These are phyloP conservation scores for Raffaelea albimanens DNA, from an alignment of 2,329 filamentous ascomycete genomes.

Conservation along the genomic window DNA sequence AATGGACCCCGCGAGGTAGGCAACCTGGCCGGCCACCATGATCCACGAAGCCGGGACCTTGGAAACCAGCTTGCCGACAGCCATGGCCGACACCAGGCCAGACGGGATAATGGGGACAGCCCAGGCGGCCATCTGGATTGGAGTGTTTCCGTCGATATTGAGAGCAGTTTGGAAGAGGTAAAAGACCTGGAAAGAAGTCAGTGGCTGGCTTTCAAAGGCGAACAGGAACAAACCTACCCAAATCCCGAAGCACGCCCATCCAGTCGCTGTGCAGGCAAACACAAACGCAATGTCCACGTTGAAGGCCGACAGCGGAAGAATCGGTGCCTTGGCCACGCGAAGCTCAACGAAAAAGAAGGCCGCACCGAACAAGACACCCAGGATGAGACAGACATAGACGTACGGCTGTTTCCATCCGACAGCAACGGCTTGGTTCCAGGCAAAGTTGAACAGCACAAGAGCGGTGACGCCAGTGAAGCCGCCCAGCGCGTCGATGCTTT, in stretches of 20 bases:
- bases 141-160: constrained; percentile 27
- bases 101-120: constrained; percentile 36
- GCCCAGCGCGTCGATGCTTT: constrained; percentile 11
- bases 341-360: constrained; percentile 11
- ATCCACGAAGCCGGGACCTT: constrained; percentile 27
- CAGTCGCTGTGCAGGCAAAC: constrained; percentile 9
- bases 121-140: constrained; percentile 28
- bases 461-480: constrained; percentile 9
- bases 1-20: constrained; percentile 30
- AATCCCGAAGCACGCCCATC: constrained; percentile 14
- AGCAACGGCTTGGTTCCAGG: constrained; percentile 14
- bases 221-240: constrained; percentile 28
- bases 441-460: constrained; percentile 15
- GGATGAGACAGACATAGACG: constrained; percentile 10
- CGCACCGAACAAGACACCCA: constrained; percentile 10
- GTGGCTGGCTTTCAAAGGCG: too few relatives aligned
- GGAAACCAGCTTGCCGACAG: constrained; percentile 34
- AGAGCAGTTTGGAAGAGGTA: constrained; percentile 17
- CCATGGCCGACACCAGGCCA: constrained; percentile 29
- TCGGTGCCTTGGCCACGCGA: constrained; percentile 6
- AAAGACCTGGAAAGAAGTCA: constrained; percentile 17
- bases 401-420: constrained; percentile 13
- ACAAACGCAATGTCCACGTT: constrained; percentile 10
- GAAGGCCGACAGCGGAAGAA: constrained; percentile 14
- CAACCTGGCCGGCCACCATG: constrained; percentile 31